Conservation (phyloP, 345 rosid genomes). For the Gossypium arboreum region DNA sequence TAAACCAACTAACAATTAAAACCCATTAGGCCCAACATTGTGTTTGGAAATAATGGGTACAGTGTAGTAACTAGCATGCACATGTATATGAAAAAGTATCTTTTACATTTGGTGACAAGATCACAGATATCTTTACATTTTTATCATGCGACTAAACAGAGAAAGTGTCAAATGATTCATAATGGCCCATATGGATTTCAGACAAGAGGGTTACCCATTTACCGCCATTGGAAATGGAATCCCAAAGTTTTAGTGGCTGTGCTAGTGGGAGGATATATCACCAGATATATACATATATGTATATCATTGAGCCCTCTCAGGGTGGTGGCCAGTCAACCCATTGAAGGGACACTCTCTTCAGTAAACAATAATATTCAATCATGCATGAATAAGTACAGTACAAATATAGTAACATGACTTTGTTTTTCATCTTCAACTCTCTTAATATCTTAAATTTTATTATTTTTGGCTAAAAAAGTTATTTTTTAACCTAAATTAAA, state of each 20-base stretch:
- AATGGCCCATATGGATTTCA: slow-evolving; percentile 37
- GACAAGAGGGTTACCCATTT: slow-evolving; percentile 38
- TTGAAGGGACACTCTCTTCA: slow-evolving; percentile 27
- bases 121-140: slow-evolving; percentile 22
- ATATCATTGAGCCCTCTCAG: not conserved
- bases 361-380: slow-evolving; percentile 34
- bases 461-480: too few species aligned
- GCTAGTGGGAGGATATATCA: slow-evolving; percentile 41
- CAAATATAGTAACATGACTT: slow-evolving; percentile 30
- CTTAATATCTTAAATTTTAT: slow-evolving; percentile 9
- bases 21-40: not conserved
- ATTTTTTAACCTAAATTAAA: too few species aligned
- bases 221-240: slow-evolving; percentile 25
- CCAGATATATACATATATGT: too few species aligned
- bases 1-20: not conserved
- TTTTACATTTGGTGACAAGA: slow-evolving; percentile 20
- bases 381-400: slow-evolving; percentile 43
- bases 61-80: slow-evolving; percentile 7
- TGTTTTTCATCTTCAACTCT: slow-evolving; percentile 20
- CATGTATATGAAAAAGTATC: slow-evolving; percentile 5
- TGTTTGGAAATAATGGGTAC: slow-evolving; percentile 12
- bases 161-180: slow-evolving; percentile 28
- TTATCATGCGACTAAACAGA: slow-evolving; percentile 23
- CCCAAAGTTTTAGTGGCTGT: slow-evolving; percentile 40
- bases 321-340: slow-evolving; percentile 37